phyloP scores from a whole-genome alignment of 345 rosid species.

The Erodium maritimum region DNA sequence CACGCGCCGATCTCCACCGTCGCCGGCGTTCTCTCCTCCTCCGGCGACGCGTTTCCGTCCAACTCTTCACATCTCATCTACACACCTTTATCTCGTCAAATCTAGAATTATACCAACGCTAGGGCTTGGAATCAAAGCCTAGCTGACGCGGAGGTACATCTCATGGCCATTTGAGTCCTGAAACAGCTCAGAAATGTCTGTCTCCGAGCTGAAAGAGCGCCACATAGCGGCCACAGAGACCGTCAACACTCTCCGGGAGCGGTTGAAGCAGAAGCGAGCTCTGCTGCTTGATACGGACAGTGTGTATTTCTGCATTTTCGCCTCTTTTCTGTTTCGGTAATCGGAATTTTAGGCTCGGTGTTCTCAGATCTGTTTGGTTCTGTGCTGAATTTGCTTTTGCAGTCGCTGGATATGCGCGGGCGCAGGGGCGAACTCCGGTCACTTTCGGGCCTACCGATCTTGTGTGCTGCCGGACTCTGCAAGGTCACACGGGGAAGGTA shows the following conservation, averaged over 20 bases:
- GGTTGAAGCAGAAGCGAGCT: conserved; percentile 66
- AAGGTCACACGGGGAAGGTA: conserved; percentile 96
- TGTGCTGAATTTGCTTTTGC: conserved; percentile 17
- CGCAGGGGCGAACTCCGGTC: conserved; percentile 58
- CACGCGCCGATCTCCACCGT: neutral
- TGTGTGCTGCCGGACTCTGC: conserved; percentile 91
- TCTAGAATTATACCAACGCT: neutral
- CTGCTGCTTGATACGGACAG: conserved; percentile 76
- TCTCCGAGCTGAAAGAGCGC: conserved; percentile 79
- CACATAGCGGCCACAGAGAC: conserved; percentile 58
- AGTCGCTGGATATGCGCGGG: conserved; percentile 62
- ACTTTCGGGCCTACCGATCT: conserved; percentile 80
- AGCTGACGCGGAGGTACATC: neutral
- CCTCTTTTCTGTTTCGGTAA: neutral
- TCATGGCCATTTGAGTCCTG: neutral
- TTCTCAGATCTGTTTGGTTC: conserved; percentile 8
- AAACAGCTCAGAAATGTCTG: conserved; percentile 40
- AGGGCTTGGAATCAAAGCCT: neutral
- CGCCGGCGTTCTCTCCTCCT: neutral
- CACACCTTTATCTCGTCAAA: neutral
- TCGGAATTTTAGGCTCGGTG: neutral
- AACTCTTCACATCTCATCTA: too few species aligned
- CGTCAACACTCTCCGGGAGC: conserved; percentile 56
- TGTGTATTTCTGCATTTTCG: conserved; percentile 3
- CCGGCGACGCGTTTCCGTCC: neutral